Percentiles rank a stretch among this genome's conserved stretches.
Conservation (phyloP, 1,284 basidiomycete genomes). For the Sparassis latifolia region DNA sequence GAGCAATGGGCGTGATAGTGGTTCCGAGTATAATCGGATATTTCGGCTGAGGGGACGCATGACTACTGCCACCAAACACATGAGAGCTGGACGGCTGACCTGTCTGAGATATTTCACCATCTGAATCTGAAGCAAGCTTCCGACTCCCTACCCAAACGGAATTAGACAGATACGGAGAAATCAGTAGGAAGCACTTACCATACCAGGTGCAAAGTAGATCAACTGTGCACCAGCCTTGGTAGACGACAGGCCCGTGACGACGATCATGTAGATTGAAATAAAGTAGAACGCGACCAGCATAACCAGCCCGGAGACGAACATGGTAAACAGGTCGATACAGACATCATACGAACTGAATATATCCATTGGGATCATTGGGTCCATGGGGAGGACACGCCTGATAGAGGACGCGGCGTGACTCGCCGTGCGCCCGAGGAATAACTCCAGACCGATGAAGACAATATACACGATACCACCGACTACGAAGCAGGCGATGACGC, state of each 20-base stretch:
- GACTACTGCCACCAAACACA: background rate
- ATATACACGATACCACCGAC: conserved; percentile 33
- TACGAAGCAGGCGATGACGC: conserved; percentile 32
- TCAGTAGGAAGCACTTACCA: conserved; percentile 23
- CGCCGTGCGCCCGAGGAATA: conserved; percentile 26
- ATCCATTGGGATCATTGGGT: conserved; percentile 35
- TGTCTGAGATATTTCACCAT: conserved; percentile 22
- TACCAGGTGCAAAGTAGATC: conserved; percentile 41
- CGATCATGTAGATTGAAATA: conserved; percentile 39
- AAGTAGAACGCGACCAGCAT: conserved; percentile 47
- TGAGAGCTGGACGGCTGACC: conserved; percentile 3
- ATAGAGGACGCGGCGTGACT: conserved; percentile 1
- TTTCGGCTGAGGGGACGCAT: conserved; percentile 28
- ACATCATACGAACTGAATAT: conserved; percentile 32
- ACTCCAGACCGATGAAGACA: conserved; percentile 35
- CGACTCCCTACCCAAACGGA: conserved; percentile 21
- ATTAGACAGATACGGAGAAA: conserved; percentile 10
- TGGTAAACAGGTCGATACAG: conserved; percentile 28
- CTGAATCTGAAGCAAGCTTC: conserved; percentile 22
- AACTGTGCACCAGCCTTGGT: conserved; percentile 35
- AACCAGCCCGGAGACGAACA: conserved; percentile 36
- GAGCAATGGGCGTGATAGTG: conserved; percentile 29
- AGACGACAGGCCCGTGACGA: conserved; percentile 32
- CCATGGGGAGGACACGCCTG: conserved; percentile 25
- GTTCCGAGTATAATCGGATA: conserved; percentile 34